Evolutionary conservation across 192 early-diverging fungal genomes (phyloP).

Genomic region (Kappamyces sp.): DNA sequence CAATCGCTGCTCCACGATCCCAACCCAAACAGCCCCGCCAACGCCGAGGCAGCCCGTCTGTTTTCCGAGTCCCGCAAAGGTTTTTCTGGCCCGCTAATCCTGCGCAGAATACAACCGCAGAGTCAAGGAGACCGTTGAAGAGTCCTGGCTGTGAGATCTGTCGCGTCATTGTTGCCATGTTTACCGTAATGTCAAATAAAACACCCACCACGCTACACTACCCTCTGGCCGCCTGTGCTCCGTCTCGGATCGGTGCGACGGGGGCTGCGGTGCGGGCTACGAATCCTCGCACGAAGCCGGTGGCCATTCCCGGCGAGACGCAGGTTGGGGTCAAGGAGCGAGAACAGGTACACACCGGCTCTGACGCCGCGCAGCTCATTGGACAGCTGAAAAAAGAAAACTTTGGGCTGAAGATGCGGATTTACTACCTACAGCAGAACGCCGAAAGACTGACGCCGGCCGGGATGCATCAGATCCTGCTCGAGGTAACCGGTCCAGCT

Average conservation of each 20-base stretch:
- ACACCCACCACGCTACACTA: too few relatives aligned
- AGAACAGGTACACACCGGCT: background rate
- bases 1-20: constrained; percentile 96
- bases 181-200: too few relatives aligned
- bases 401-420: constrained; percentile 29
- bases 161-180: too few relatives aligned
- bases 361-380: constrained; percentile 21
- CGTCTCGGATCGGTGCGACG: too few relatives aligned
- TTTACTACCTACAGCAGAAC: constrained; percentile 23
- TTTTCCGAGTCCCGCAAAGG: constrained; percentile 84
- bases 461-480: background rate
- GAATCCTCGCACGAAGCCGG: background rate
- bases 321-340: background rate
- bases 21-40: constrained; percentile 93
- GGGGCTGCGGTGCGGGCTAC: too few relatives aligned
- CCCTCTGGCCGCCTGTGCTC: too few relatives aligned
- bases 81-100: too few relatives aligned
- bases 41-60: constrained; percentile 90
- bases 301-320: background rate
- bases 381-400: constrained; percentile 36
- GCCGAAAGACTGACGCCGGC: constrained; percentile 16
- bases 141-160: constrained; percentile 56
- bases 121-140: constrained; percentile 86
- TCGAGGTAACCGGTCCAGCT: constrained; percentile 13
- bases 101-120: constrained; percentile 73